Percentiles rank a stretch among this genome's conserved stretches.
These are phyloP conservation scores for Porodaedalea pini DNA, from an alignment of 1,284 basidiomycete species.

Conservation along the genomic window DNA sequence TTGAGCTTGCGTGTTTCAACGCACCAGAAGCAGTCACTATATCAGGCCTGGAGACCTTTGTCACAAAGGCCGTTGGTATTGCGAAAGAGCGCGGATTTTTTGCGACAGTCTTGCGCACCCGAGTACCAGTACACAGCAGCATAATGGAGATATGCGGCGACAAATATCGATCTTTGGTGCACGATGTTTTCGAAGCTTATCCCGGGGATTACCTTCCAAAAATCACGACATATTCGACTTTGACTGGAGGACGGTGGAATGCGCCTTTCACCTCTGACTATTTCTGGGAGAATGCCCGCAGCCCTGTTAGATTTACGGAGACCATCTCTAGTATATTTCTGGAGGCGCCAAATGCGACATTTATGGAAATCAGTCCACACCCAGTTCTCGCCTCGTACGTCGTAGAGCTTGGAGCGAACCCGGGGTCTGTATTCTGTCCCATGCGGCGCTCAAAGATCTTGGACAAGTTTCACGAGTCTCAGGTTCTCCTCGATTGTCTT, in stretches of 20 bases:
- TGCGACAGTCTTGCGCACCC: conserved; percentile 32
- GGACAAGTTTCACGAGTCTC: conserved; percentile 20
- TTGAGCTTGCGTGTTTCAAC: conserved; percentile 41
- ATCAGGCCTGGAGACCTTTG: conserved; percentile 29
- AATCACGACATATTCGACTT: conserved; percentile 28
- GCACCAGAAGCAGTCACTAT: conserved; percentile 33
- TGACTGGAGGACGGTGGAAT: conserved; percentile 25
- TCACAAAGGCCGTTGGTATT: conserved; percentile 30
- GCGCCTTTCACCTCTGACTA: conserved; percentile 30
- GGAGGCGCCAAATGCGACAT: conserved; percentile 25
- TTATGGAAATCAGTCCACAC: conserved; percentile 36
- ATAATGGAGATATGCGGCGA: conserved; percentile 33
- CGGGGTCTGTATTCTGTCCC: conserved; percentile 29
- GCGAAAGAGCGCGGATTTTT: conserved; percentile 31
- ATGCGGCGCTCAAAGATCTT: conserved; percentile 29
- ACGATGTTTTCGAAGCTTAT: conserved; percentile 30
- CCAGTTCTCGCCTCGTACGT: conserved; percentile 36
- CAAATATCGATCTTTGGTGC: conserved; percentile 26
- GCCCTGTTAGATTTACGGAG: conserved; percentile 32
- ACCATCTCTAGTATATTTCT: conserved; percentile 25
- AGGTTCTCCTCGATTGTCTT: conserved; percentile 28
- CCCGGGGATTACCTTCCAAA: conserved; percentile 16
- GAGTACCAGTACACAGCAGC: conserved; percentile 33
- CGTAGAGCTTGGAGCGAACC: conserved; percentile 23
- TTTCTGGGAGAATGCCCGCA: conserved; percentile 34